Percentiles rank a stretch among this genome's conserved stretches.
Conservation (phyloP, 148 eudicot species). For the Vaccinium macrocarpon region DNA sequence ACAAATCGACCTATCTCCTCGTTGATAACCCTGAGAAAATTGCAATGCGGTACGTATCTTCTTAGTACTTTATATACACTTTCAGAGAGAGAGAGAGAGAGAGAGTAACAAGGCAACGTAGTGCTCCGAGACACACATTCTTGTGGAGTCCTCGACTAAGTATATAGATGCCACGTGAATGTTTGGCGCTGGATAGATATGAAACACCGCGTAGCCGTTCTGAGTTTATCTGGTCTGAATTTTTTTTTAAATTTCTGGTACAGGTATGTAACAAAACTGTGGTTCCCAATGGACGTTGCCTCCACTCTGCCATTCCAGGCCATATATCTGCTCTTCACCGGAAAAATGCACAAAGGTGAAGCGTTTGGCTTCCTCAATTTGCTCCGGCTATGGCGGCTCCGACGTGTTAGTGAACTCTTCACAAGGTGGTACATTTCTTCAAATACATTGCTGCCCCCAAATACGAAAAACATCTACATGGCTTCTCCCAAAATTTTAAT, state of each 20-base stretch:
- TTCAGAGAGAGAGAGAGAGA: too few relatives aligned
- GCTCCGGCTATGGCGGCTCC: constrained; percentile 53
- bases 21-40: constrained; percentile 52
- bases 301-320: constrained; percentile 49
- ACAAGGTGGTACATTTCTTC: constrained; percentile 29
- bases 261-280: constrained; percentile 39
- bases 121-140: too few relatives aligned
- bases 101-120: too few relatives aligned
- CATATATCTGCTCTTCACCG: constrained; percentile 31
- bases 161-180: too few relatives aligned
- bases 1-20: constrained; percentile 53
- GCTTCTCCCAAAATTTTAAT: neutral
- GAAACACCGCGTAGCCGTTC: too few relatives aligned
- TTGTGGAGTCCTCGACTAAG: too few relatives aligned
- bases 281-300: constrained; percentile 50
- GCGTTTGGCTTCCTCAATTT: constrained; percentile 54
- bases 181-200: too few relatives aligned
- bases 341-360: constrained; percentile 28
- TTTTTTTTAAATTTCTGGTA: neutral
- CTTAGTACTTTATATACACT: neutral
- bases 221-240: neutral
- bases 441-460: neutral
- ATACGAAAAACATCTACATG: neutral
- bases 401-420: constrained; percentile 54
- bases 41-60: constrained; percentile 26